Evolutionary conservation across 2,329 filamentous ascomycete species (phyloP), one percentile per base, ranked within the genome.

Genomic region (Plenodomus biglobosus): DNA sequence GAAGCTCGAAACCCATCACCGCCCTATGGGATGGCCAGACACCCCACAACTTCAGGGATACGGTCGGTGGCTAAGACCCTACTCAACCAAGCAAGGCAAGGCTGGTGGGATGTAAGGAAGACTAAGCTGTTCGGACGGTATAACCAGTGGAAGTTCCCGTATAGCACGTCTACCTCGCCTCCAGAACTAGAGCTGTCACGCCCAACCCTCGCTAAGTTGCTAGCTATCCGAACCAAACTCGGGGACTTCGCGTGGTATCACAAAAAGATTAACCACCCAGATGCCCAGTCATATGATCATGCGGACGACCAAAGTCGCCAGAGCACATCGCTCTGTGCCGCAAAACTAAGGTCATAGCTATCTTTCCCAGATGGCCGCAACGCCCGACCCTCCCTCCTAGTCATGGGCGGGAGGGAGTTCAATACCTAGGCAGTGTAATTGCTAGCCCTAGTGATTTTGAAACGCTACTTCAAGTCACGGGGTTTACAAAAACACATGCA

Each of bases 161-260:
- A 49, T 38, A 8, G 11, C 22, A 38, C 21, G 38, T 15, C 7
- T 32, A 45, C 21, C 4, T 18, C 13, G n/a, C 38, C 20, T 42
- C 18, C 22, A 13, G 30, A 38, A 17, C 41, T 49, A 24, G 32
- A 49, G 1, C 42, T 49, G 34, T 22, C 40, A 42, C 20, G 45
- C 27, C 17, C 40, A 10, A 43, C 13, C 11, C 10, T 51, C 22
- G 48, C 44, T 8, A 30, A 32, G 20, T 41, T 51, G 3, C 44
- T 51, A 1, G 21, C 44, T 38, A 44, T 47, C 16, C 19, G 24
- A 11, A 20, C 44, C 30, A 44, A n/a, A 27, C 44, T 47, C 24
- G 34, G 30, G 18, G 48, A 51, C 35, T 51, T 51, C 35, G 36
- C 44, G 8, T 51, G 40, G 48, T 51, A 51, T 20, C 40, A 51